Base-by-base conservation (phyloP, 2,329 filamentous ascomycete genomes). In the Aureobasidium sp. region DNA sequence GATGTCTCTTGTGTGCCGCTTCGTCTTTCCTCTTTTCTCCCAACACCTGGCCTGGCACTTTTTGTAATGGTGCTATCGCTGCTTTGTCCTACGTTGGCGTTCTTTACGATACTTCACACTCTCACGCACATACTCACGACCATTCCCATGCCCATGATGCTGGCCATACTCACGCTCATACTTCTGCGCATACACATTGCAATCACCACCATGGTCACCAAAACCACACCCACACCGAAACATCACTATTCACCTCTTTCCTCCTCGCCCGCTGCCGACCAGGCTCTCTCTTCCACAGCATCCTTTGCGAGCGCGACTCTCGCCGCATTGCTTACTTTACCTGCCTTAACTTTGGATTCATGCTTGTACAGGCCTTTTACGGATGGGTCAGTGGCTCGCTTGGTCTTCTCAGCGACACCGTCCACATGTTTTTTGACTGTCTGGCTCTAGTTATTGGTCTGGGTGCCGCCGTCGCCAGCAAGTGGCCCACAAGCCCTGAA, bases 381-480 rank as follows among this genome's bases (percentile, higher is more conserved):
- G 94, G 94, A 53, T 95, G 94, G 68, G 77, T 94, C 11, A 97
- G 91, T 3, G 92, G 96, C 67, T 99, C 94, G 0, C 79, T 99
- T 5, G 94, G 94, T 3, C 81, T 99, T n/a, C 83, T 99, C 21
- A 96, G 91, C 67, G 94, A 99, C 75, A 97, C 92, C 69, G 94
- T 99, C 65, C 94, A 99, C 76, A 99, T 99, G 94, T 93, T 99
- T 70, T 97, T 99, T 69, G 94, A 99, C 75, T 99, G 94, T 67
- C 86, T 97, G 39, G 94, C 93, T 25, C 82, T 99, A 32, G 85
- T 90, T 1, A 91, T 99, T 39, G 94, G 94, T 11, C 80, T 99
- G 10, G 88, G 93, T 68, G 94, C 94, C 32, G 88, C 93, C 1
- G 91, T 99, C 6, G 90, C 96, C 79, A 94, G 90, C 75, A 97